These are phyloP conservation scores for Trichomonas tenax DNA, from an alignment of 208 protist genomes.

Conservation along the genomic window DNA sequence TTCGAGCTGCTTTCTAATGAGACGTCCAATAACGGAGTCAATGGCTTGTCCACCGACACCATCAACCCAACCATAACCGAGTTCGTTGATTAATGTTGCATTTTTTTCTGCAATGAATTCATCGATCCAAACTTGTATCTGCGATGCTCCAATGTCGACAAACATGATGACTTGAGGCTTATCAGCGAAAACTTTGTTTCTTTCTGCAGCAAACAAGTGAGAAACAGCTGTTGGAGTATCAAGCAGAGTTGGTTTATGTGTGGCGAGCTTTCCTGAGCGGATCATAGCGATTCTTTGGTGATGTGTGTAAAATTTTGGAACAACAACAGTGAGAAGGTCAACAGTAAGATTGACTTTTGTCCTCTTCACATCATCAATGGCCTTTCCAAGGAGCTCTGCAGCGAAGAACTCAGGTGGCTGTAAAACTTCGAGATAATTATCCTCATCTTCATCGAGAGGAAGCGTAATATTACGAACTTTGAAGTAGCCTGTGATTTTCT, in stretches of 20 bases:
- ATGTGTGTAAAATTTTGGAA: constrained; percentile 6
- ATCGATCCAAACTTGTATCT: neutral
- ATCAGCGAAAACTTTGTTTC: neutral
- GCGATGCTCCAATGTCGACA: neutral
- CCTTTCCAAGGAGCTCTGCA: neutral
- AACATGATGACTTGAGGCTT: neutral
- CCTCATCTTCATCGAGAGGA: neutral
- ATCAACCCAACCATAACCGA: neutral
- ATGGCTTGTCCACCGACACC: neutral
- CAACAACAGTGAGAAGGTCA: neutral
- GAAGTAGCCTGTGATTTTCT: neutral
- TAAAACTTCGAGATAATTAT: neutral
- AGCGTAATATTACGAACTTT: neutral
- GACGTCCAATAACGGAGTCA: neutral
- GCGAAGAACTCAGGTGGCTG: neutral
- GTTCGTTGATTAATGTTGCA: neutral
- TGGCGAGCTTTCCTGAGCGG: neutral
- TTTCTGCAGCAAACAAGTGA: neutral
- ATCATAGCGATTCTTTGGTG: neutral
- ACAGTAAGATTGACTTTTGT: neutral
- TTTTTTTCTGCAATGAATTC: neutral
- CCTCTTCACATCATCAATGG: neutral
- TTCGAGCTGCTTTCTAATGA: neutral
- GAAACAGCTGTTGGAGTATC: neutral
- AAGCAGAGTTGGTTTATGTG: neutral